Evolutionary conservation across 768 basidiomycete species (phyloP), one percentile per base, ranked within the genome.

Genomic region (Hortiboletus campestris): DNA sequence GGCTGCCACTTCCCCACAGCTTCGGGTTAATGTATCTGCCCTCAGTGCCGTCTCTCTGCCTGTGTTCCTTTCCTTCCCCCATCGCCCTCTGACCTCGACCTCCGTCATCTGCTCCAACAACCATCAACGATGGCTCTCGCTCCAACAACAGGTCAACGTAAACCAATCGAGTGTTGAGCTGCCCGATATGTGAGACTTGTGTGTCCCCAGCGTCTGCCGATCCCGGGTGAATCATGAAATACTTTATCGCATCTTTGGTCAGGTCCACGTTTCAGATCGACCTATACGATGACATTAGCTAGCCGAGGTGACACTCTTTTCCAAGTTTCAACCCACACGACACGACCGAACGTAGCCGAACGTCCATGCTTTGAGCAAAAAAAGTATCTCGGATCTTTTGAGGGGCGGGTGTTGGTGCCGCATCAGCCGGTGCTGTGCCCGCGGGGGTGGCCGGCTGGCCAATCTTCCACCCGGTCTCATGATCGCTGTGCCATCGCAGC

Each of bases 311-410:
- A 51, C 34, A 7, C 45, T 16, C 1, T 22, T 11, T 42, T 35
- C n/a, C 29, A 45, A 31, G 25, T 25, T 25, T 25, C 25, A 25
- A 25, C 25, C 31, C 19, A 29, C 5, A 44, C 20, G 14, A 16
- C 29, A 31, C 13, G 6, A 19, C 43, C 10, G 22, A 55, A 50
- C n/a, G 44, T 32, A 3, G 16, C 43, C 10, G 22, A 55, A 50
- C n/a, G 44, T 32, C 32, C 14, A 17, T 9, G 5, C 19, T 39
- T 44, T 43, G 11, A 39, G 39, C 47, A 41, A 22, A 9, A 16
- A 56, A 46, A 35, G 53, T 46, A 19, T 55, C 25, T 52, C 42
- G 42, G 54, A 38, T 31, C 20, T 16, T 59, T 43, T 43, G 28
- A n/a, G 12, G 25, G 22, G 22, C 19, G n/a, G 41, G 51, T 19